Evolutionary conservation across 2,329 filamentous ascomycete genomes (phyloP), one percentile per base, ranked within the genome.

Genomic region (Coniella lustricola): DNA sequence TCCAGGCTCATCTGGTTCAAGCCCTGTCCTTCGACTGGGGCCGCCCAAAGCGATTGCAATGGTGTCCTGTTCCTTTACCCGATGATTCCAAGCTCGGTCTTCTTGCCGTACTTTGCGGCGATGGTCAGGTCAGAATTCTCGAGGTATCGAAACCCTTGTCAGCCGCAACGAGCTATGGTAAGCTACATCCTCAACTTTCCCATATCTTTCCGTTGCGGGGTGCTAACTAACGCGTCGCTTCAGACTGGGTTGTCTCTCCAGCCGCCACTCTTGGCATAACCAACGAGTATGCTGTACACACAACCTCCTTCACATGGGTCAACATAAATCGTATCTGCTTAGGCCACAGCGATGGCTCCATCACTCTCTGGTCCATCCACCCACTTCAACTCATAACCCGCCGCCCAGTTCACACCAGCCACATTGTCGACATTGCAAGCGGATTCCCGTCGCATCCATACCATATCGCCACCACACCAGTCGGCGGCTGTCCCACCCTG

Each of bases 361-460:
- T 81, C 32, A 68, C 69, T 17, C 63, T 81, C 10, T 82, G 77
- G 77, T 81, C 77, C 10, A 57, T 81, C 36, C 65, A 67, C 34
- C 77, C 77, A 1, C 63, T 60, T 38, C 62, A 66, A 21, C 62
- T 79, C 44, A 64, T 81, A 22, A 71, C 72, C 36, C 71, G 77
- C 2, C 70, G 76, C 42, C 67, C 73, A 4, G 65, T 75, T n/a
- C 77, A 81, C 56, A 70, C 73, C 51, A 77, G 70, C 42, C 64
- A 70, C 46, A 66, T 81, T 3, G 67, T 80, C 51, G 75, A 81
- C 55, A 68, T 82, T 29, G 69, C 69, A 49, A 75, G 76, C 0
- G 76, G 70, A 17, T 80, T 77, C 53, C 78, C 78, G 3, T 76
- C 77, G 1, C 65, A 75, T 48, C 77, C 78, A 0, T 76, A 75